Evolutionary conservation across 768 basidiomycete species (phyloP).

Genomic region (Lyophyllum semitale): DNA sequence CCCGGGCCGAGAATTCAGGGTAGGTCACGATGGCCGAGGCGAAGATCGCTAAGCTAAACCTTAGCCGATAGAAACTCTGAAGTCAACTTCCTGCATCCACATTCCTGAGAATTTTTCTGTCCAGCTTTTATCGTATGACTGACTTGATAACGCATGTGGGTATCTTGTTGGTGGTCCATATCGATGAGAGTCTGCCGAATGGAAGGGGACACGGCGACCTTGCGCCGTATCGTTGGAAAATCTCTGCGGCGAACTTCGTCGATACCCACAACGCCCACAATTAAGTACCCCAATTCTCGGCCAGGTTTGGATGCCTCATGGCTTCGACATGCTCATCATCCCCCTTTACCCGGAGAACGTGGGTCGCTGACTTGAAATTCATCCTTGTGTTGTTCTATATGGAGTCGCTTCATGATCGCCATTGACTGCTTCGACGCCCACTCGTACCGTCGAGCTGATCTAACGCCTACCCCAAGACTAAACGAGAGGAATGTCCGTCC

Average conservation of each 20-base stretch:
- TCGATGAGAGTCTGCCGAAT: background rate
- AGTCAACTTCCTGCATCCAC: too few relatives aligned
- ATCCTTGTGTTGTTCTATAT: slow-evolving; percentile 8
- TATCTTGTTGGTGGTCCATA: too few relatives aligned
- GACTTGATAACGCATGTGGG: too few relatives aligned
- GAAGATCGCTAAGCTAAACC: too few relatives aligned
- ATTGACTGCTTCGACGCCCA: background rate
- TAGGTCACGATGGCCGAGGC: too few relatives aligned
- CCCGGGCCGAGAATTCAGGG: too few relatives aligned
- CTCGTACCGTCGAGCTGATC: slow-evolving; percentile 3
- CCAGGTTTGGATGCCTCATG: slow-evolving; percentile 5
- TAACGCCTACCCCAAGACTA: background rate
- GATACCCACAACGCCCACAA: slow-evolving; percentile 2
- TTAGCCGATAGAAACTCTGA: too few relatives aligned
- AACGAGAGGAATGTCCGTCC: background rate
- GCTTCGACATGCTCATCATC: too few relatives aligned
- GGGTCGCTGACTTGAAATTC: slow-evolving; percentile 4
- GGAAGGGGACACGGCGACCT: background rate
- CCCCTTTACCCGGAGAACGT: background rate
- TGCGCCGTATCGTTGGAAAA: slow-evolving; percentile 5
- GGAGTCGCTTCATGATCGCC: slow-evolving; percentile 1
- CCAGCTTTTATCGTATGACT: too few relatives aligned
- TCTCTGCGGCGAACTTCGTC: slow-evolving; percentile 3
- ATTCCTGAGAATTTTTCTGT: too few relatives aligned
- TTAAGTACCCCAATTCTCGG: background rate